A percentile compares a stretch with the other conserved stretches of the same genome.
Evolutionary conservation across 2,329 filamentous ascomycete species (phyloP).

Genomic region (Colletotrichum cordylinicola): DNA sequence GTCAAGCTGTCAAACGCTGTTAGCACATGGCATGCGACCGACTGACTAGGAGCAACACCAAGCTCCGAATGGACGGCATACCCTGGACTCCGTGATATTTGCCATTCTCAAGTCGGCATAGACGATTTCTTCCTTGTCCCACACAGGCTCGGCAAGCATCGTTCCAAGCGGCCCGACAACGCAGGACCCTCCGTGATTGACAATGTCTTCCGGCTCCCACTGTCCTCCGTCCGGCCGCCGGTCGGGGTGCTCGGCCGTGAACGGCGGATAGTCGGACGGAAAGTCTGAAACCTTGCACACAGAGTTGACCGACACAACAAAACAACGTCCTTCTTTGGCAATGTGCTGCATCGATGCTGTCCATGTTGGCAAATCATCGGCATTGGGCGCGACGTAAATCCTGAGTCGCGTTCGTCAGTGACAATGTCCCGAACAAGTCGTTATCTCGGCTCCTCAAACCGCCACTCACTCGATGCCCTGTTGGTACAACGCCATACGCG

Average conservation of each 20-base stretch:
- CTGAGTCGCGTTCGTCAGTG: slow-evolving; percentile 16
- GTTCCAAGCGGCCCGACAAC: slow-evolving; percentile 44
- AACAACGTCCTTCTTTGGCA: slow-evolving; percentile 49
- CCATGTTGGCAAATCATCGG: slow-evolving; percentile 39
- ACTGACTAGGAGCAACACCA: neutral
- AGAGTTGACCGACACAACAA: slow-evolving; percentile 46
- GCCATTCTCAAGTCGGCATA: slow-evolving; percentile 39
- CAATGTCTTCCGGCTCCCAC: slow-evolving; percentile 41
- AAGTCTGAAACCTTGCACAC: slow-evolving; percentile 46
- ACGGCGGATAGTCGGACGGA: slow-evolving; percentile 45
- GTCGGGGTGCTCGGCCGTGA: slow-evolving; percentile 41
- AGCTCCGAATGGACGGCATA: slow-evolving; percentile 24
- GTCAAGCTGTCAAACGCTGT: slow-evolving; percentile 35
- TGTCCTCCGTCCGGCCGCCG: slow-evolving; percentile 39
- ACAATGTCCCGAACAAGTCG: neutral
- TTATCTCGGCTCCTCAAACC: neutral
- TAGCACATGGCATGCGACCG: neutral
- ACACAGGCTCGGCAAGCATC: slow-evolving; percentile 42
- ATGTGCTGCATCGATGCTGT: slow-evolving; percentile 48
- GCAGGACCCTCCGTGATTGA: slow-evolving; percentile 46
- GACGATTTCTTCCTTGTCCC: slow-evolving; percentile 43
- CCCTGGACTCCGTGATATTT: slow-evolving; percentile 41
- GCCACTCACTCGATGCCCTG: slow-evolving; percentile 43
- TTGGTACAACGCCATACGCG: slow-evolving; percentile 45
- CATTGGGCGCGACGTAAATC: slow-evolving; percentile 37